Conservation (phyloP, 768 basidiomycete genomes). For the Kwoniella sp. region DNA sequence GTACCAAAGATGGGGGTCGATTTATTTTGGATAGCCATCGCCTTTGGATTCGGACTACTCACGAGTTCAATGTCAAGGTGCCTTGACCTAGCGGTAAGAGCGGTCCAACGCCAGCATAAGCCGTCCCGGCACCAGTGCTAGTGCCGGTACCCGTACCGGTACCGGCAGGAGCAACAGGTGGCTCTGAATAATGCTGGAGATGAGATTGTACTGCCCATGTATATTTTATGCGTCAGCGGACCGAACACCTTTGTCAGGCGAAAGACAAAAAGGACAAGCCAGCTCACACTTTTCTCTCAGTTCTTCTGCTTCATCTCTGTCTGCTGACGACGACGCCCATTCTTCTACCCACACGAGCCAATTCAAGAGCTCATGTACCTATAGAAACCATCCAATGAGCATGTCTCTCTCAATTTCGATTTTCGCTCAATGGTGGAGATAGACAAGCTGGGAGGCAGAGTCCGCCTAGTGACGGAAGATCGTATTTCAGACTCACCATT, state of each 20-base stretch:
- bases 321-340: slow-evolving; percentile 65
- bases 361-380: slow-evolving; percentile 68
- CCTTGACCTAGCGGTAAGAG: slow-evolving; percentile 82
- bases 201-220: slow-evolving; percentile 72
- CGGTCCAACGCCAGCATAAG: slow-evolving; percentile 61
- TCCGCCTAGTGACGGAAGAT: too few relatives aligned
- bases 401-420: too few relatives aligned
- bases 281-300: slow-evolving; percentile 75
- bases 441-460: too few relatives aligned
- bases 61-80: slow-evolving; percentile 77
- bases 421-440: too few relatives aligned
- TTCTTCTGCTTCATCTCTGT: slow-evolving; percentile 62
- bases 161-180: slow-evolving; percentile 60
- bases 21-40: too few relatives aligned
- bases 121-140: slow-evolving; percentile 2
- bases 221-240: slow-evolving; percentile 11
- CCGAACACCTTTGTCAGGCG: not conserved
- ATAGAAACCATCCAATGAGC: not conserved
- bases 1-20: too few relatives aligned
- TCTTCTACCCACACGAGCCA: slow-evolving; percentile 86
- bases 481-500: slow-evolving; percentile 61
- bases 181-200: slow-evolving; percentile 86
- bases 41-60: too few relatives aligned
- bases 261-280: slow-evolving; percentile 23
- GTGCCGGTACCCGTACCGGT: slow-evolving; percentile 46